Evolutionary conservation across 495 filamentous ascomycete genomes (phyloP).

Genomic region (Penicillium coprophilum): DNA sequence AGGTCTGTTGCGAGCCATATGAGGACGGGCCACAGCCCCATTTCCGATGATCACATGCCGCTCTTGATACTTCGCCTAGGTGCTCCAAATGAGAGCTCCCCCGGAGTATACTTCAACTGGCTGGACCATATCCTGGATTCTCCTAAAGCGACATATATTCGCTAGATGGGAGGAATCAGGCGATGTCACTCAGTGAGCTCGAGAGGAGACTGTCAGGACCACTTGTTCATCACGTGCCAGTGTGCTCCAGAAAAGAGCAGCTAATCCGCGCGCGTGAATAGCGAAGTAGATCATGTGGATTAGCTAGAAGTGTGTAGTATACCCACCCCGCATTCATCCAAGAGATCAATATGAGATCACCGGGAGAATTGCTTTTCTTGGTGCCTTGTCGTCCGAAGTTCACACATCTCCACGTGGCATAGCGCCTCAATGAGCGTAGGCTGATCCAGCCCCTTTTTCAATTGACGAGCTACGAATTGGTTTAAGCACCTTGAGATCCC

Average conservation of each 20-base stretch:
- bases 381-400: neutral
- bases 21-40: neutral
- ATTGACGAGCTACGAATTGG: neutral
- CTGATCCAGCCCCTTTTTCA: neutral
- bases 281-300: neutral
- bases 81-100: constrained; percentile 30
- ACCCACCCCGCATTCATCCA: neutral
- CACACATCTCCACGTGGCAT: neutral
- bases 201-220: neutral
- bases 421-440: neutral
- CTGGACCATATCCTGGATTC: constrained; percentile 26
- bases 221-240: neutral
- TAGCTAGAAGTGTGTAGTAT: neutral
- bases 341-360: neutral
- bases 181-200: neutral
- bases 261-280: neutral
- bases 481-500: neutral
- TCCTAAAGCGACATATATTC: constrained; percentile 22
- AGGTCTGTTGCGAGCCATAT: neutral
- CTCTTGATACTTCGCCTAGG: constrained; percentile 14
- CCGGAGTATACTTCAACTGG: constrained; percentile 23
- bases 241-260: neutral
- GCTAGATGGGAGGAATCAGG: neutral
- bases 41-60: neutral
- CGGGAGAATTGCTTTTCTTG: neutral